Conservation (phyloP, 345 rosid genomes). For the Luvunga scandens region DNA sequence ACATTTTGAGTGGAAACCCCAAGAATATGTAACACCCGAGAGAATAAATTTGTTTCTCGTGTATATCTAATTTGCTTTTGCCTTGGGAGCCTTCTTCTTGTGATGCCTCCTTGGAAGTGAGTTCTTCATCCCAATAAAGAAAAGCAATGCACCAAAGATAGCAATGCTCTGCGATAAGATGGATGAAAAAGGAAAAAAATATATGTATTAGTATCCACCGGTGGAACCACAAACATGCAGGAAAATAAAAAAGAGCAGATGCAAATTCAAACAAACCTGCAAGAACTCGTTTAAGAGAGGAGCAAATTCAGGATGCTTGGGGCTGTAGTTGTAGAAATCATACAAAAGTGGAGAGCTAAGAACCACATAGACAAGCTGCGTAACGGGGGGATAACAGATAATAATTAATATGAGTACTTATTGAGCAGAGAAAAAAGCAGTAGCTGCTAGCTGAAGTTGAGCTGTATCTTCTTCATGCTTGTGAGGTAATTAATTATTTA, state of each 20-base stretch:
- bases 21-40: neutral
- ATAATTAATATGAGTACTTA: neutral
- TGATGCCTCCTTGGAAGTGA: slow-evolving; percentile 52
- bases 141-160: slow-evolving; percentile 81
- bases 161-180: slow-evolving; percentile 60
- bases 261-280: slow-evolving; percentile 42
- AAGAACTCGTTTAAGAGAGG: slow-evolving; percentile 58
- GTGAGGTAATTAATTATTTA: neutral
- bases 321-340: slow-evolving; percentile 81
- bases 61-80: slow-evolving; percentile 45
- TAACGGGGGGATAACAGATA: slow-evolving; percentile 11
- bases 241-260: neutral
- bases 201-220: neutral
- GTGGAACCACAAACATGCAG: neutral
- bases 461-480: neutral
- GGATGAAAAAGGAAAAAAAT: neutral
- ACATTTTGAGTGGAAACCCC: slow-evolving; percentile 6
- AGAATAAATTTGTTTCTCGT: neutral
- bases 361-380: slow-evolving; percentile 63
- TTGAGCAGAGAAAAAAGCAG: neutral
- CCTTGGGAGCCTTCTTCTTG: slow-evolving; percentile 62
- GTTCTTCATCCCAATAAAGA: slow-evolving; percentile 88
- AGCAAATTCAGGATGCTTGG: slow-evolving; percentile 36
- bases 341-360: slow-evolving; percentile 59
- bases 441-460: neutral